Conservation (phyloP, 208 protist genomes). For the Porcisia deanei region DNA sequence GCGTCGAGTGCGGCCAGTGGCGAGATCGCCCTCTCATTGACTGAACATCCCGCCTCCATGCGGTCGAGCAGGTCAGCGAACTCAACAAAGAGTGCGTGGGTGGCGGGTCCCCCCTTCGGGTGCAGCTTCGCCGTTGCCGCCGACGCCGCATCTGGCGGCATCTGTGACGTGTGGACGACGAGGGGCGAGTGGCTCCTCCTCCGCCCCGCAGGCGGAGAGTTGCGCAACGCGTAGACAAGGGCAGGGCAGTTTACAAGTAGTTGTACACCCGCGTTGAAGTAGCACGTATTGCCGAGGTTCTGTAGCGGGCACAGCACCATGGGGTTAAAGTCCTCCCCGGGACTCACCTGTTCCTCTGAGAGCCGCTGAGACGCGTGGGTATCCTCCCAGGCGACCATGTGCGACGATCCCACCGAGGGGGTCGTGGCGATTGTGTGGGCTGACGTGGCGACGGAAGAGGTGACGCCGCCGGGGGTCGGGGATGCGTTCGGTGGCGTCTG, state of each 20-base stretch:
- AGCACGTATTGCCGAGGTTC: constrained; percentile 98
- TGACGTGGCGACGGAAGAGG: constrained; percentile 1
- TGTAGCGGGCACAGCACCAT: constrained; percentile 80
- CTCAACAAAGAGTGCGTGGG: constrained; percentile 47
- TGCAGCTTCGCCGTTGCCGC: constrained; percentile 21
- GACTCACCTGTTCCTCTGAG: constrained; percentile 25
- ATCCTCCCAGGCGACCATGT: constrained; percentile 11
- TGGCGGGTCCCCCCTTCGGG: constrained; percentile 28
- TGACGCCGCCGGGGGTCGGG: neutral
- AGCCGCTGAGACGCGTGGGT: constrained; percentile 15
- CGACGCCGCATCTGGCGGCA: neutral
- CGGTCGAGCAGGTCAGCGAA: constrained; percentile 50
- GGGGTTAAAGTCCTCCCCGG: constrained; percentile 35
- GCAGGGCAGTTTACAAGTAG: constrained; percentile 89
- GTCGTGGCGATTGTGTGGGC: neutral
- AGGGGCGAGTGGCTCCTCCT: neutral
- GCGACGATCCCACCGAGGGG: neutral
- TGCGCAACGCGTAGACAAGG: constrained; percentile 66
- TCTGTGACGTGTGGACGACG: neutral
- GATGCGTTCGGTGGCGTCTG: neutral
- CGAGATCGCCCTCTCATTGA: constrained; percentile 34
- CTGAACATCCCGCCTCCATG: constrained; percentile 57
- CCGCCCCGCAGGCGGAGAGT: constrained; percentile 36
- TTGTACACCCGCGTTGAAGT: constrained; percentile 97
- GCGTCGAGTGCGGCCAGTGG: constrained; percentile 53